These are phyloP conservation scores for Acer saccharum DNA, from an alignment of 345 rosid genomes.

Conservation along the genomic window DNA sequence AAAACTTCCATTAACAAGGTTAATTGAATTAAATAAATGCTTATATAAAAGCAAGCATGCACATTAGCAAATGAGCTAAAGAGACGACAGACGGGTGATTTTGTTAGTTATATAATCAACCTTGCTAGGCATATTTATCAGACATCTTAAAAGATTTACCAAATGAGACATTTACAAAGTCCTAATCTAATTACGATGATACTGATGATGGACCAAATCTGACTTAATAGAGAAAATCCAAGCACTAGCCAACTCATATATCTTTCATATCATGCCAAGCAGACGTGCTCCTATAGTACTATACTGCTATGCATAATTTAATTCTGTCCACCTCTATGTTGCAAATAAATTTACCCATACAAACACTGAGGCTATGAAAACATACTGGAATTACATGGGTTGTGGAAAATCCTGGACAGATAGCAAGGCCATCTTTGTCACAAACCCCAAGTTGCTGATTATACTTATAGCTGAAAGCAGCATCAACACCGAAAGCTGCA, in stretches of 20 bases:
- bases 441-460: conserved; percentile 82
- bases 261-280: neutral
- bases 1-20: neutral
- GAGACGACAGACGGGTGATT: neutral
- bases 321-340: conserved; percentile 1
- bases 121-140: neutral
- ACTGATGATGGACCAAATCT: neutral
- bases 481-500: conserved; percentile 92
- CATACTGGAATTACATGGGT: conserved; percentile 87
- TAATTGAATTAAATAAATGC: neutral
- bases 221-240: neutral
- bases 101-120: neutral
- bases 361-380: conserved; percentile 5
- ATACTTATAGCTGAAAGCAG: conserved; percentile 93
- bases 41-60: neutral
- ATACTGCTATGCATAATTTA: neutral
- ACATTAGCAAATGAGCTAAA: neutral
- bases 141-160: neutral
- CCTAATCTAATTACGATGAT: neutral
- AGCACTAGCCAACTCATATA: neutral
- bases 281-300: neutral
- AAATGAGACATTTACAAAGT: neutral
- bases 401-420: conserved; percentile 86
- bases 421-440: conserved; percentile 78
- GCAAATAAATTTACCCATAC: neutral